These are phyloP conservation scores for Penicillium brevicompactum DNA, from an alignment of 2,329 filamentous ascomycete genomes.

Conservation along the genomic window DNA sequence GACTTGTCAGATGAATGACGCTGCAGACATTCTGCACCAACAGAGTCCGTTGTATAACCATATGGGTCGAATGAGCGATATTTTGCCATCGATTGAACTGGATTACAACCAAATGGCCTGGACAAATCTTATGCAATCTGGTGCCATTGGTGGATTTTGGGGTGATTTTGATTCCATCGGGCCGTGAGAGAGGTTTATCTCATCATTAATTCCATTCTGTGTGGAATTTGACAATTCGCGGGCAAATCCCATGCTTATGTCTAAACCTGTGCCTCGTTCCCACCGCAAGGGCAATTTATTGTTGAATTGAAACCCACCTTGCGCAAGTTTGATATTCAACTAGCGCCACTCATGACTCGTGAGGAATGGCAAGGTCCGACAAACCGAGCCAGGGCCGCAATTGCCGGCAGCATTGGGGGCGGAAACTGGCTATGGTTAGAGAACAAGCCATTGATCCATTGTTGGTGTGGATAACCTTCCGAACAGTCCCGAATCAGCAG, in stretches of 20 bases:
- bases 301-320: too few species aligned
- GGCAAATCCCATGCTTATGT: too few species aligned
- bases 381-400: not conserved
- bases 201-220: not conserved
- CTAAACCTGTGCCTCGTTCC: too few species aligned
- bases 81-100: not conserved
- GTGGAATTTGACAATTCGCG: too few species aligned
- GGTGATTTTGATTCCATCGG: not conserved
- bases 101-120: slow-evolving; percentile 12
- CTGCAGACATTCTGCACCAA: not conserved
- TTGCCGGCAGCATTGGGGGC: not conserved
- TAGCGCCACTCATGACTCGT: too few species aligned
- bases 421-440: not conserved
- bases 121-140: slow-evolving; percentile 12
- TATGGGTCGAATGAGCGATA: not conserved
- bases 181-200: not conserved
- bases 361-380: too few species aligned
- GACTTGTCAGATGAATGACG: not conserved
- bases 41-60: not conserved
- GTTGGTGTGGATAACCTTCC: not conserved
- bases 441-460: not conserved
- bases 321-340: too few species aligned
- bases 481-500: not conserved
- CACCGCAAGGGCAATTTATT: too few species aligned
- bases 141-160: slow-evolving; percentile 9